Base-by-base conservation (phyloP, 2,329 filamentous ascomycete species). In the Cladosporium halotolerans region DNA sequence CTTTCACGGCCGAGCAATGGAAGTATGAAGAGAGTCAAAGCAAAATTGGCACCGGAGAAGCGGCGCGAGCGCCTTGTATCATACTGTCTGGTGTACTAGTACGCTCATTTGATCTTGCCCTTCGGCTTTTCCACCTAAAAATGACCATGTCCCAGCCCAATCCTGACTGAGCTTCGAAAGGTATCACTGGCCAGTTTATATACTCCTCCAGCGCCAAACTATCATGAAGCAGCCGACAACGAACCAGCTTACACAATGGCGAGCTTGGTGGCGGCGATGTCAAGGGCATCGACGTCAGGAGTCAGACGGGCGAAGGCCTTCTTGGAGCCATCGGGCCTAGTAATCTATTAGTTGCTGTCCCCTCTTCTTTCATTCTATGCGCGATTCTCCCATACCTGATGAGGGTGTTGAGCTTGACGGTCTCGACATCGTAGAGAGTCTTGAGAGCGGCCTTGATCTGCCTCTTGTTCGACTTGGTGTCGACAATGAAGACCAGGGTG, bases 181-280 rank as follows among this genome's bases (percentile, higher is more conserved):
- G 31, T 43, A 23, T 34, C 47, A 50, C 42, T 14, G 9, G 16
- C 18, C 47, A 41, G 11, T 19, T 11, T 48, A 16, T 7, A 1
- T 33, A 50, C 47, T 50, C 47, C 47, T 43, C 39, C 47, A 50
- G 47, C 47, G 47, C 47, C 47, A 32, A 19, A 50, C 28, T 16
- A 18, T 42, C 39, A 36, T 50, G 11, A 23, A 14, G 16, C 39
- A 50, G 31, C 39, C 47, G 16, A 70, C 65, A 62, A 66, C 65
- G 68, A 48, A 62, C 58, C 55, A 32, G 63, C 68, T 86, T 95
- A 97, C 74, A 97, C 93, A 71, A 99, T 93, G 67, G 87, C 86
- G 67, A 99, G 86, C 87, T 97, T 99, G 77, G 93, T 97, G 70
- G 93, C 95, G 62, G 93, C 95, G 77, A 99, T 96, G 79, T 99